Base-by-base conservation (phyloP, 805 yeast genomes). In the Groenewaldozyma salmanticensis region DNA sequence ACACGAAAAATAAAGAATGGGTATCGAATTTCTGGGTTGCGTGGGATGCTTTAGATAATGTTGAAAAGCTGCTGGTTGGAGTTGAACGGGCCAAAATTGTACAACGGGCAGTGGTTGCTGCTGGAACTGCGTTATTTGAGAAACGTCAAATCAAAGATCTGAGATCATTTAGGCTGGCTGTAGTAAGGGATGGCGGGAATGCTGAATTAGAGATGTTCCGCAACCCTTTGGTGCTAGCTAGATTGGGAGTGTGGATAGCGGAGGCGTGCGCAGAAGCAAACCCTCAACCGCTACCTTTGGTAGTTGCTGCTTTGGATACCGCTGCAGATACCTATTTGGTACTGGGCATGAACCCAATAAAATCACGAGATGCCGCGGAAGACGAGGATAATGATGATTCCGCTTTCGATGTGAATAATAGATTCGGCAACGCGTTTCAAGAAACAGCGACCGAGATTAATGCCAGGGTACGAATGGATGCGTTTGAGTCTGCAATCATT, bases 401-500 rank as follows among this genome's bases (percentile, higher is more conserved):
- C 5, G 60, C 61, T 16, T 53, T 54, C 15, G 64, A 63, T 17
- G 61, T 78, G 27, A 63, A 80, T 38, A 90, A 92, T 57, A 79
- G 85, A 5, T 92, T 92, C 56, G 88, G 95, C 35, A 75, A 81
- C 43, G 95, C 95, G 27, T 92, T 92, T 60, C 96, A 86, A 59
- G 81, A 80, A 49, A 84, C 88, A 21, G 92, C 96, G 1, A 71
- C 70, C 35, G 74, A 75, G 17, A 82, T 95, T 4, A 90, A 87
- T 33, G 96, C 96, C 2, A 78, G 82, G 51, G 87, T 87, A 16
- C 72, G 90, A 53, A 82, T 92, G 47, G 97, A 92, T 59, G 86
- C 95, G 54, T 92, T 92, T 62, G 97, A 92, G 58, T 83, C 94
- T 48, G 78, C 96, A 2, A 84, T 92, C 18, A 86, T 92, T 34